These are phyloP conservation scores for Lodderomyces margitis DNA, from an alignment of 1,139 yeast species.

Conservation along the genomic window DNA sequence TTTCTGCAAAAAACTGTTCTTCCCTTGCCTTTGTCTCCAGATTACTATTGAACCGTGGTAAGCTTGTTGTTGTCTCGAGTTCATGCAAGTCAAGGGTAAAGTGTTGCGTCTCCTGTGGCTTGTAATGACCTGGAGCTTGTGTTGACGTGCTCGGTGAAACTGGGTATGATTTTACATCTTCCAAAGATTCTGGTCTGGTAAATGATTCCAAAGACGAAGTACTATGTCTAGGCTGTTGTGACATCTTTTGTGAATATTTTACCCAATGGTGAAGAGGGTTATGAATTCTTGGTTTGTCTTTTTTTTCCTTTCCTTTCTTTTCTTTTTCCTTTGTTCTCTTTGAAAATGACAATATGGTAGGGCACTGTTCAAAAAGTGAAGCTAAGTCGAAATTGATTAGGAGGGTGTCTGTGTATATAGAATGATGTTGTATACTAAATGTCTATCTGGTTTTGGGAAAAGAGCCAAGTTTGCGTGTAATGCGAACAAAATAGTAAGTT, in stretches of 20 bases:
- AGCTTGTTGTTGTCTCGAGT: not conserved
- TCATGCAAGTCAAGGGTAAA: slow-evolving; percentile 1
- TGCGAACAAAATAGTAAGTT: no score
- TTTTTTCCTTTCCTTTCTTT: not conserved
- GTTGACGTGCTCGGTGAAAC: not conserved
- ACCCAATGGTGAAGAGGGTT: no score
- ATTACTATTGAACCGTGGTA: not conserved
- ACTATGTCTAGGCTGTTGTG: not conserved
- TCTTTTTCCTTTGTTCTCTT: no score
- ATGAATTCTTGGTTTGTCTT: not conserved
- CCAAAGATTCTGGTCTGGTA: not conserved
- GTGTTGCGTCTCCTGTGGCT: not conserved
- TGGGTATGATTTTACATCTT: not conserved
- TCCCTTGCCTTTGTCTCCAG: slow-evolving; percentile 3
- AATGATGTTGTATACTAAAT: no score
- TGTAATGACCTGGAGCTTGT: not conserved
- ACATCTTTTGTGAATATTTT: no score
- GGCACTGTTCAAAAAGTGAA: no score
- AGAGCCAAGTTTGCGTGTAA: no score
- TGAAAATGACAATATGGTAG: no score
- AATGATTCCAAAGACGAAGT: slow-evolving; percentile 1
- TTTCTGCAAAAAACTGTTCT: slow-evolving; percentile 3
- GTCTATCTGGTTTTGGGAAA: no score
- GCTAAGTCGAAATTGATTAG: no score
- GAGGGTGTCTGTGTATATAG: no score